Evolutionary conservation across 2,329 filamentous ascomycete genomes (phyloP).

Genomic region (Chrysoporthe deuterocubensis): DNA sequence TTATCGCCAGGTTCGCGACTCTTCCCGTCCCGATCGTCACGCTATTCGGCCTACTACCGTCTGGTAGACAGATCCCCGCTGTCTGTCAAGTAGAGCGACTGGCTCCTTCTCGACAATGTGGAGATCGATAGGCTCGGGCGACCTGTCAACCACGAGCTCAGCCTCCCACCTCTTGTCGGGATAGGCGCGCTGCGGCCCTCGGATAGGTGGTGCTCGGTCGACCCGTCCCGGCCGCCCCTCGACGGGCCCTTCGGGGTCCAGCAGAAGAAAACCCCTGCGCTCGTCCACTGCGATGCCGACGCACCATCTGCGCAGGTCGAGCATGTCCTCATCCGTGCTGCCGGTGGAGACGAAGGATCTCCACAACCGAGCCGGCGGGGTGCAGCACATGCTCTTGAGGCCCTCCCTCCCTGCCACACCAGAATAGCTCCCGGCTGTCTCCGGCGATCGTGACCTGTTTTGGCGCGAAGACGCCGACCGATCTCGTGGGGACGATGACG

Average conservation of each 20-base stretch:
- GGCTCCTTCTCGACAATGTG: slow-evolving; percentile 51
- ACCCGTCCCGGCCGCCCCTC: slow-evolving; percentile 49
- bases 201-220: slow-evolving; percentile 39
- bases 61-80: slow-evolving; percentile 56
- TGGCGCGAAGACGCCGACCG: slow-evolving; percentile 49
- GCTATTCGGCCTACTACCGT: slow-evolving; percentile 57
- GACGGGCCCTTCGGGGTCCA: slow-evolving; percentile 64
- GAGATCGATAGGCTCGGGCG: slow-evolving; percentile 63
- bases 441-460: slow-evolving; percentile 46
- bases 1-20: slow-evolving; percentile 19
- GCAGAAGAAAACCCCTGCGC: slow-evolving; percentile 49
- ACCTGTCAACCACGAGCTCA: slow-evolving; percentile 44
- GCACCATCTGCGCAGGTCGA: slow-evolving; percentile 51
- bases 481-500: slow-evolving; percentile 47
- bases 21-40: slow-evolving; percentile 30
- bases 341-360: slow-evolving; percentile 42
- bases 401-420: slow-evolving; percentile 48
- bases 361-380: slow-evolving; percentile 45
- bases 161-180: slow-evolving; percentile 44
- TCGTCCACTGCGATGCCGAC: slow-evolving; percentile 57
- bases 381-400: slow-evolving; percentile 44
- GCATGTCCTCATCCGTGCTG: slow-evolving; percentile 26
- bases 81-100: slow-evolving; percentile 63
- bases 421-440: slow-evolving; percentile 42
- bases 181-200: slow-evolving; percentile 39